These are phyloP conservation scores for Pugionium dolabratum DNA, from an alignment of 345 rosid genomes.

Conservation along the genomic window DNA sequence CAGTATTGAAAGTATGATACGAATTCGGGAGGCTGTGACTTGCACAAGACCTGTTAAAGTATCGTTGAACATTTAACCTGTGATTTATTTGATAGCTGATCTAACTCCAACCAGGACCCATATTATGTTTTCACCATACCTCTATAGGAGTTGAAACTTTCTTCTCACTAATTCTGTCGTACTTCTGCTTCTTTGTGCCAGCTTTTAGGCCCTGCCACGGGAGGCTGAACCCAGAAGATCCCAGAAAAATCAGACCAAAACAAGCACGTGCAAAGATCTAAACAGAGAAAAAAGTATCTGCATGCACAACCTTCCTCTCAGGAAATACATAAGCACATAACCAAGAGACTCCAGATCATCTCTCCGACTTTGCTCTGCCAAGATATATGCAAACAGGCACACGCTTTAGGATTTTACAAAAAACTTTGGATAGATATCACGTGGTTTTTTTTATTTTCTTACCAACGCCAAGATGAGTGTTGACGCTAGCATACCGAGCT, in stretches of 20 bases:
- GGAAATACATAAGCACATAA: conserved; percentile 83
- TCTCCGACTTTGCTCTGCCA: conserved; percentile 85
- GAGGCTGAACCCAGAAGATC: conserved; percentile 49
- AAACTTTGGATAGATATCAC: conserved; percentile 9
- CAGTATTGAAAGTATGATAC: conserved; percentile 88
- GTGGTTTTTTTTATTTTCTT: conserved; percentile 31
- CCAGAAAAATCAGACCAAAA: conserved; percentile 21
- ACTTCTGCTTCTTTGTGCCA: conserved; percentile 85
- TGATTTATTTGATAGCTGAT: conserved; percentile 1
- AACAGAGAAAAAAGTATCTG: conserved; percentile 8
- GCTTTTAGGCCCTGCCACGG: conserved; percentile 97
- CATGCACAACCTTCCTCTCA: conserved; percentile 72
- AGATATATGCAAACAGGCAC: conserved; percentile 12
- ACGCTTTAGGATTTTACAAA: not conserved
- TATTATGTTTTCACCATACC: conserved; percentile 45
- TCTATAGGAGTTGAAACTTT: conserved; percentile 90
- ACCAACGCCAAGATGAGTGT: conserved; percentile 88
- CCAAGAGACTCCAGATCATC: conserved; percentile 94
- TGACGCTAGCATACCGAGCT: conserved; percentile 90
- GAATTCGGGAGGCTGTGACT: conserved; percentile 68
- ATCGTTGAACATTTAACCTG: conserved; percentile 5
- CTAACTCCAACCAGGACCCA: conserved; percentile 10
- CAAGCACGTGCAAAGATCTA: not conserved
- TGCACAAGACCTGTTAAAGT: conserved; percentile 67
- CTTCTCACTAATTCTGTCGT: conserved; percentile 87